Conservation (phyloP, 208 protist genomes). For the Leishmania tropica region DNA sequence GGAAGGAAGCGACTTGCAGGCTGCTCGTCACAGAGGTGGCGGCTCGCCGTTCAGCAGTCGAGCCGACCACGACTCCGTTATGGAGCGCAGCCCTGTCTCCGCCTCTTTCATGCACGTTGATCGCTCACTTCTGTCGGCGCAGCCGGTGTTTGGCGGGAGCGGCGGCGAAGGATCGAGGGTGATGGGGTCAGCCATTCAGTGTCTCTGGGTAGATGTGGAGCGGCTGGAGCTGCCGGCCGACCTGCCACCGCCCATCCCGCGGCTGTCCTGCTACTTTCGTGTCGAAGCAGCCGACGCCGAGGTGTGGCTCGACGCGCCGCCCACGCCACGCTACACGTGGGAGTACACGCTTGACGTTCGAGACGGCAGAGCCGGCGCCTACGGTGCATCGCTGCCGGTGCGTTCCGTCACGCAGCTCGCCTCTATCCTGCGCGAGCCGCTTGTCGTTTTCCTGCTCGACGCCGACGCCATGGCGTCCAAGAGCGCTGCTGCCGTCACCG, state of each 20-base stretch:
- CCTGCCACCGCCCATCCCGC: slow-evolving; percentile 45
- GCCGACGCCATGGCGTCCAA: slow-evolving; percentile 43
- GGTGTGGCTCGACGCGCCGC: slow-evolving; percentile 69
- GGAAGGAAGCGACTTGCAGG: neutral
- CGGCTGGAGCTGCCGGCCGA: slow-evolving; percentile 63
- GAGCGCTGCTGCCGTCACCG: neutral
- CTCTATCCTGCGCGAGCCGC: slow-evolving; percentile 63
- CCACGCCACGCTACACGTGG: slow-evolving; percentile 66
- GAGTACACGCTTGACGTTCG: slow-evolving; percentile 46
- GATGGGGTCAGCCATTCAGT: neutral
- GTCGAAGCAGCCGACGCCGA: slow-evolving; percentile 49
- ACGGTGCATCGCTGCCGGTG: slow-evolving; percentile 42
- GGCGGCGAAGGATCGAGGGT: neutral
- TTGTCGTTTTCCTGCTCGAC: slow-evolving; percentile 82
- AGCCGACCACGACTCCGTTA: neutral
- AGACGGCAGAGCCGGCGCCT: slow-evolving; percentile 20
- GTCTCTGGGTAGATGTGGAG: slow-evolving; percentile 58
- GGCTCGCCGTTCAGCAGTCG: neutral
- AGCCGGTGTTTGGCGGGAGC: neutral
- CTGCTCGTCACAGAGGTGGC: neutral
- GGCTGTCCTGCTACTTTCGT: slow-evolving; percentile 81
- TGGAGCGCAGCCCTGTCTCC: slow-evolving; percentile 12
- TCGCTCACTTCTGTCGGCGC: slow-evolving; percentile 23
- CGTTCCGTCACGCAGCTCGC: slow-evolving; percentile 43
- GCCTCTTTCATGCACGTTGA: slow-evolving; percentile 31